Base-by-base conservation (phyloP, 108 stramenopile species). In the Stephanodiscus minutulus region DNA sequence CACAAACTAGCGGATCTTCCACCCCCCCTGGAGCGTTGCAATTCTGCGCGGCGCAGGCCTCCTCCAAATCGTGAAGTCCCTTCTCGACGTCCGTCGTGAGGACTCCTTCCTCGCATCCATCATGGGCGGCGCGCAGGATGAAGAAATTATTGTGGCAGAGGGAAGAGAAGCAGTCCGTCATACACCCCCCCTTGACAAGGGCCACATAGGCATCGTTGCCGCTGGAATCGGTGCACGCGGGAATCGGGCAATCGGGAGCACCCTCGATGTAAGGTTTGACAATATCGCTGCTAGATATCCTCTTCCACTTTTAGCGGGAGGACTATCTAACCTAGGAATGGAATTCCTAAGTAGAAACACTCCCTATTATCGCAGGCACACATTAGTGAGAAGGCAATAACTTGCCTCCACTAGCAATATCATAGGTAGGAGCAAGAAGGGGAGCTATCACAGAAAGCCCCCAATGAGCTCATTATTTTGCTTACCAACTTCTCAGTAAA, bases 161-260 rank as follows among this genome's bases (percentile, higher is more conserved):
- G 36, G 68, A 66, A 3, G 66, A 59, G 18, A 66, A 47, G 25
- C 73, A 74, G 41, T 74, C 73, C 2, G 29, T 48, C 1, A 20
- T n/a, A 28, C 73, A 74, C 11, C 58, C 66, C 28, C 28, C 55
- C 41, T 68, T 50, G 66, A 74, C 29, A 13, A 74, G 54, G 6
- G 54, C 25, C 43, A 39, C 36, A 54, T 74, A 74, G 66, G 73
- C 73, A 15, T 67, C 54, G 58, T 74, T 57, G 35, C 73, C 73
- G 33, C 50, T 55, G 1, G 31, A 21, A 58, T 74, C 68, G 22
- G 39, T 54, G 56, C 73, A 74, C 35, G 29, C 41, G 57, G 55
- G 56, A 17, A 10, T 33, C 13, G 73, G 73, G 53, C 73, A 74
- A 37, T 58, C 39, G 18, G 55, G 55, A 24, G 73, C 73, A 6